Evolutionary conservation across 75 land plant genomes (phyloP), one percentile per base, ranked within the genome.

Genomic region (Pinus albicaulis): DNA sequence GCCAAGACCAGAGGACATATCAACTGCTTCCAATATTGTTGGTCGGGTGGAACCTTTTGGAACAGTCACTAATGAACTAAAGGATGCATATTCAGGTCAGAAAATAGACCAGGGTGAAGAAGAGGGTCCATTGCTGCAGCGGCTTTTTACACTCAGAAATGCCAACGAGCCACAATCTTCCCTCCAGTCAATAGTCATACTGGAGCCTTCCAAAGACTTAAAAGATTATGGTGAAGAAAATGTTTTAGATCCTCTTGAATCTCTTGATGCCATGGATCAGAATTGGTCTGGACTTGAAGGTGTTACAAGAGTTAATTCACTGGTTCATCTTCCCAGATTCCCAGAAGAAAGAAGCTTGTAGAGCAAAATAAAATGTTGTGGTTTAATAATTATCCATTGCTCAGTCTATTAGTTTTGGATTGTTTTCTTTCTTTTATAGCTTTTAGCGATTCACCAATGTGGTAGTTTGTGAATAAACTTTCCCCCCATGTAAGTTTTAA

Each of bases 221-320:
- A 64, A 64, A 64, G 68, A 64, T 15, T 2, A 36, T 17, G 16
- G 41, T 31, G 68, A 64, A 64, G 68, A 64, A 64, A 64, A 64
- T 64, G 41, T 31, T 64, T 31, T 64, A 64, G 68, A 48, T 48
- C 12, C 53, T 48, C 53, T 48, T 10, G 53, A 64, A 64, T 36
- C 68, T 64, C 68, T 64, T 52, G 74, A 72, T 5, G 57, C 75
- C 4, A 87, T 84, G 73, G 92, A 87, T 74, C 81, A 87, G 74
- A 84, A 88, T 55, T 92, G 92, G 94, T 82, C 80, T 10, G 94
- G 90, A 36, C 80, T 92, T 80, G 92, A 92, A 74, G 94, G 95
- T 26, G 94, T 93, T 17, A 91, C 95, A 11, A 76, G 95, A 74
- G 94, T 91, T 25, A 91, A 93, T 74, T 89, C 95, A 4, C 80